Evolutionary conservation across 2,329 filamentous ascomycete species (phyloP), one percentile per base, ranked within the genome.

Genomic region (Aspergillus arachidicola): DNA sequence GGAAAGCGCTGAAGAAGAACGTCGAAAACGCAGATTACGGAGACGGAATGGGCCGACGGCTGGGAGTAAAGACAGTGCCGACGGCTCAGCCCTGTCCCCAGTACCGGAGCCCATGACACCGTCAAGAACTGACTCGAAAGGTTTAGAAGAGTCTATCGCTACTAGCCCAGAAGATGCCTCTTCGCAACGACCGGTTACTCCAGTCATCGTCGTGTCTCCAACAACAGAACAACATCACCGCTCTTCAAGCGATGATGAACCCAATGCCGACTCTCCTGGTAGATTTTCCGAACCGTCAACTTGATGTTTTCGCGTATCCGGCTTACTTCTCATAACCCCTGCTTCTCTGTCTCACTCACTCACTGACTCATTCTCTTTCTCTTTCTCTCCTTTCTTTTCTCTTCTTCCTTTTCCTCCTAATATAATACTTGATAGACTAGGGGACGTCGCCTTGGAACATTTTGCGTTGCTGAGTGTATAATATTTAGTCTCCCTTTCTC

Each of bases 1-100:
- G 72, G 90, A 94, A 74, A 92, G 87, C 65, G 91, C 92, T 1
- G 92, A 95, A 69, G 91, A 92, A 67, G 92, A 96, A 78, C 83
- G 92, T 59, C 85, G 87, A 62, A 82, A 86, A 66, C 81, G 92
- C 48, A 82, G 92, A 70, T 80, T 91, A 66, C 82, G 92, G 69
- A 82, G 91, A 66, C 86, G 90, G 63, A 89, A 87, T 72, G 83
- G 84, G 11, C 66, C 72, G 6, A 72, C 70, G 12, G 73, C 65
- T 57, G 75, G 72, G 34, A 79, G 75, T 65, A 79, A 78, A 65
- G 76, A 79, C 58, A 74, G 74, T 45, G 71, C 69, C 9, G 76
- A 78, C 64, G 73, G 71, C 21, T 71, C 70, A 11, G 66, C 61
- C 54, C 67, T 76, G n/a, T 66, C 74, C 11, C 64, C 75, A 10